These are phyloP conservation scores for Aureoboletus auriporus DNA, from an alignment of 768 basidiomycete genomes.

Conservation along the genomic window DNA sequence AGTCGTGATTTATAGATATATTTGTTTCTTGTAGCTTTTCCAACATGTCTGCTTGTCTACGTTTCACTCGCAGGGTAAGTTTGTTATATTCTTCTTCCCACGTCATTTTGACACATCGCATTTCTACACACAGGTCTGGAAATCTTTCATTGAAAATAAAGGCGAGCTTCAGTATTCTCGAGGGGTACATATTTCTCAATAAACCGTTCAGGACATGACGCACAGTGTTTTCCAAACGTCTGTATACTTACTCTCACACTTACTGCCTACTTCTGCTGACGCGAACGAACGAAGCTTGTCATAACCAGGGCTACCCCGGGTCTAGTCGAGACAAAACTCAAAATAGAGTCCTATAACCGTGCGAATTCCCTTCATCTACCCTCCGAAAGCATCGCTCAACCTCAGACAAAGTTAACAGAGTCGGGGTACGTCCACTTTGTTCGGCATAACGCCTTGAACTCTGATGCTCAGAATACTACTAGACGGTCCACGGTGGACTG, in stretches of 20 bases:
- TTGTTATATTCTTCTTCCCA: too few relatives aligned
- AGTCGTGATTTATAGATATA: too few relatives aligned
- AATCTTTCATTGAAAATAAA: conserved; percentile 71
- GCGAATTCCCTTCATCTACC: conserved; percentile 18
- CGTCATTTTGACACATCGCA: neutral
- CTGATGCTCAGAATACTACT: neutral
- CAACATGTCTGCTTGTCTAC: conserved; percentile 62
- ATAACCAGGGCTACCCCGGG: conserved; percentile 70
- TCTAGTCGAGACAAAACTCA: conserved; percentile 61
- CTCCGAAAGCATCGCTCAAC: neutral
- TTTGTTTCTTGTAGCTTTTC: neutral
- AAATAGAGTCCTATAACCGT: conserved; percentile 76
- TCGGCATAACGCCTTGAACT: neutral
- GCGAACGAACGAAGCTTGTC: conserved; percentile 44
- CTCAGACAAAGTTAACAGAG: conserved; percentile 61
- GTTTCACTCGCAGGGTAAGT: conserved; percentile 62
- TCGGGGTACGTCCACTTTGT: conserved; percentile 52
- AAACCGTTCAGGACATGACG: conserved; percentile 61
- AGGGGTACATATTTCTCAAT: neutral
- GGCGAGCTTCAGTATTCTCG: conserved; percentile 37
- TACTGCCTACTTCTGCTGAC: neutral
- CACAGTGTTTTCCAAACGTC: conserved; percentile 77
- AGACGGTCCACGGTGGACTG: conserved; percentile 76
- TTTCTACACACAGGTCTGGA: conserved; percentile 55
- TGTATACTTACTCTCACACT: conserved; percentile 11